phyloP scores from a whole-genome alignment of 148 eudicot species.

The Pharnaceum exiguum region DNA sequence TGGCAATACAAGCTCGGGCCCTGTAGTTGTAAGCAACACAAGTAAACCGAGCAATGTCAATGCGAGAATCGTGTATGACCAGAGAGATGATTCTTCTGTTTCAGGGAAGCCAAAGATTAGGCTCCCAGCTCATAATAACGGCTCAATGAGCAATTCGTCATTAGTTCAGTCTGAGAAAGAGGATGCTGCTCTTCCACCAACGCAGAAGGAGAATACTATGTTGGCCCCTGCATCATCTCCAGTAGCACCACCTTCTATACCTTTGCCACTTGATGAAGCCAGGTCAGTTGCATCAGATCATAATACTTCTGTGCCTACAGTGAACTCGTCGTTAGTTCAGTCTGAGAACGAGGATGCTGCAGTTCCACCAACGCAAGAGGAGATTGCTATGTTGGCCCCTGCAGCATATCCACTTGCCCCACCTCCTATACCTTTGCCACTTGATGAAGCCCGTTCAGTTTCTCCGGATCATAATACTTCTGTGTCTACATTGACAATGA shows the following conservation, averaged over 20 bases:
- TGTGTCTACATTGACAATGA: too few relatives aligned
- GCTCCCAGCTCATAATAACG: conserved; percentile 7
- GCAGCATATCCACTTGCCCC: not conserved
- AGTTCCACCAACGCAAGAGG: not conserved
- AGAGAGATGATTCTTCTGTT: not conserved
- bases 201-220: not conserved
- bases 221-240: not conserved
- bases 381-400: not conserved
- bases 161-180: not conserved
- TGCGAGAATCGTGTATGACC: too few relatives aligned
- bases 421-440: too few relatives aligned
- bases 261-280: too few relatives aligned
- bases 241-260: not conserved
- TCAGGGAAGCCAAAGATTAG: conserved; percentile 9
- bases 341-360: not conserved
- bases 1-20: too few relatives aligned
- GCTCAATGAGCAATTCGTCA: conserved; percentile 8
- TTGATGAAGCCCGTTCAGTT: too few relatives aligned
- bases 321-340: not conserved
- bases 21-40: too few relatives aligned
- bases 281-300: too few relatives aligned
- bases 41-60: too few relatives aligned
- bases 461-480: too few relatives aligned
- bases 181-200: not conserved
- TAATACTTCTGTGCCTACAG: too few relatives aligned